phyloP scores from a whole-genome alignment of 169 alveolate species.

The Eimeria maxima region DNA sequence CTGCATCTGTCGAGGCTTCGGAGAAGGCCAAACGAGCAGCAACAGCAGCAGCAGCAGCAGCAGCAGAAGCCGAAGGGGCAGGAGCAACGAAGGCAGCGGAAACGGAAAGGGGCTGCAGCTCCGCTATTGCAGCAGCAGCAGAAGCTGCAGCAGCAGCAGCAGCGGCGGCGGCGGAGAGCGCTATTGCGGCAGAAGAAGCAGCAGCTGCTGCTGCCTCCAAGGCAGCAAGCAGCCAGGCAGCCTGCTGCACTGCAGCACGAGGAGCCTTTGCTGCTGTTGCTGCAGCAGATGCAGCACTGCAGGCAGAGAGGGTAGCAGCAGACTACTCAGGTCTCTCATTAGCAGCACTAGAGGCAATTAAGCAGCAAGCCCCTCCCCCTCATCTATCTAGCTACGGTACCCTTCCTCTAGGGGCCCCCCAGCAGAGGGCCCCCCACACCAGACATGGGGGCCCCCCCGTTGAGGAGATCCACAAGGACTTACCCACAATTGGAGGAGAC shows the following conservation, averaged over 20 bases:
- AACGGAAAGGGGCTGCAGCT: not conserved
- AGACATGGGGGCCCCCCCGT: not conserved
- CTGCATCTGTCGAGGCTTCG: conserved; percentile 9
- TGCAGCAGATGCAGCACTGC: conserved; percentile 35
- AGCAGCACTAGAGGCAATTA: not conserved
- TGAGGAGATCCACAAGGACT: not conserved
- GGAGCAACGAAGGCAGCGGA: not conserved
- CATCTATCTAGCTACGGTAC: not conserved
- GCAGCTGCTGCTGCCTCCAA: conserved; percentile 15
- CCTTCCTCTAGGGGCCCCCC: conserved; percentile 23
- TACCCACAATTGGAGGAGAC: too few relatives aligned
- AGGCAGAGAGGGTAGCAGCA: conserved; percentile 32
- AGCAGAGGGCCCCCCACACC: not conserved
- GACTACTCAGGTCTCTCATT: not conserved
- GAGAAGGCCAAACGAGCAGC: not conserved
- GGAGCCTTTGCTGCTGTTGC: conserved; percentile 8
- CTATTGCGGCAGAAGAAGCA: conserved; percentile 17
- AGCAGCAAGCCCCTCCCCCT: conserved; percentile 12
- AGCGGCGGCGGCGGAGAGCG: conserved; percentile 17
- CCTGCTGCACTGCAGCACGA: conserved; percentile 18
- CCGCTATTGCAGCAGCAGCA: conserved; percentile 6
- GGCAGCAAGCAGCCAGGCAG: conserved; percentile 39
- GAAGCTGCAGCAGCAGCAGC: not conserved
- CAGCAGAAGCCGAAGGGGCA: conserved; percentile 39
- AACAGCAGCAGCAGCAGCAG: conserved; percentile 19